A percentile compares a stretch with the other conserved stretches of the same genome.
Conservation (phyloP, 805 yeast genomes). For the Candida loeiensis region DNA sequence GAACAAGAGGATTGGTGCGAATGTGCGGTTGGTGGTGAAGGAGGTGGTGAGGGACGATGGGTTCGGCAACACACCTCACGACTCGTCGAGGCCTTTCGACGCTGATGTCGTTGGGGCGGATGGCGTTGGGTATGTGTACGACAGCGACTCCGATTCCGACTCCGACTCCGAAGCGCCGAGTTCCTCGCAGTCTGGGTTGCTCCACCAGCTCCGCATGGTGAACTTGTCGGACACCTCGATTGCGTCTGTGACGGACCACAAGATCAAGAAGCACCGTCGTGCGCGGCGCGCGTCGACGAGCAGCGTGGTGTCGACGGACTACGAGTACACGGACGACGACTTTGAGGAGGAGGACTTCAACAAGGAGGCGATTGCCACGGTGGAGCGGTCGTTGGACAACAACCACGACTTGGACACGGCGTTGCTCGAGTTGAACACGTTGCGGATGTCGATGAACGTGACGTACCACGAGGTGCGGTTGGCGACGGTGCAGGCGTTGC, state of each 20-base stretch:
- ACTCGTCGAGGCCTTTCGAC: slow-evolving; percentile 13
- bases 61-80: slow-evolving; percentile 22
- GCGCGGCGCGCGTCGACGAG: slow-evolving; percentile 35
- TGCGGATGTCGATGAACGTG: slow-evolving; percentile 97
- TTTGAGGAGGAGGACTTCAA: slow-evolving; percentile 66
- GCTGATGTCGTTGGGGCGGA: slow-evolving; percentile 43
- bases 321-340: slow-evolving; percentile 32
- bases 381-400: slow-evolving; percentile 85
- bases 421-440: slow-evolving; percentile 82
- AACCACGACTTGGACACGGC: slow-evolving; percentile 95
- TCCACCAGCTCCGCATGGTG: slow-evolving; percentile 46
- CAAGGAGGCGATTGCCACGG: slow-evolving; percentile 89
- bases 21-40: slow-evolving; percentile 50
- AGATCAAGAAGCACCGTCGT: slow-evolving; percentile 34
- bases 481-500: slow-evolving; percentile 73
- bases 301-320: slow-evolving; percentile 46
- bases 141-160: slow-evolving; percentile 37
- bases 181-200: slow-evolving; percentile 33
- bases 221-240: slow-evolving; percentile 59
- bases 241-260: slow-evolving; percentile 46
- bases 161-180: slow-evolving; percentile 32
- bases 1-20: slow-evolving; percentile 44
- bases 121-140: slow-evolving; percentile 50
- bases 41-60: slow-evolving; percentile 34
- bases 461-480: slow-evolving; percentile 87